Conservation (phyloP, 352 stramenopile species). For the Globisporangium rhizosaccharum region DNA sequence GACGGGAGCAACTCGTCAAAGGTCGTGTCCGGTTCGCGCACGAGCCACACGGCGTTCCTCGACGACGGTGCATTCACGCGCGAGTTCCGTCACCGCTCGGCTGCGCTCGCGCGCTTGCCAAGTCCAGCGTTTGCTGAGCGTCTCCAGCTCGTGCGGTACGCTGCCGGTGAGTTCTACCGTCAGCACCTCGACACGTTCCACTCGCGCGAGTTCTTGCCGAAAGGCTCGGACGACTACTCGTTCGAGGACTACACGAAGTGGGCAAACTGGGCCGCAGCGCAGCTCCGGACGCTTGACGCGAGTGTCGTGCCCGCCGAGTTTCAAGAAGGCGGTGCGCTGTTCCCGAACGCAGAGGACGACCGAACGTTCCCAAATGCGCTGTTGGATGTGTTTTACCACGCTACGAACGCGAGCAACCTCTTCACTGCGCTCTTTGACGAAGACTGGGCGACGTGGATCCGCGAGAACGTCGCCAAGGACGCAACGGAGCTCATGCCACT, state of each 20-base stretch:
- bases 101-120: slow-evolving; percentile 55
- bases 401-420: slow-evolving; percentile 45
- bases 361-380: slow-evolving; percentile 58
- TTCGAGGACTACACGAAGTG: slow-evolving; percentile 66
- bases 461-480: slow-evolving; percentile 54
- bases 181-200: slow-evolving; percentile 82
- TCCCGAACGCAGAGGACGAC: slow-evolving; percentile 47
- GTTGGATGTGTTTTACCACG: slow-evolving; percentile 51
- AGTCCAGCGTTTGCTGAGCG: slow-evolving; percentile 64
- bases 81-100: slow-evolving; percentile 63
- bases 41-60: slow-evolving; percentile 80
- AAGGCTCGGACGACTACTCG: slow-evolving; percentile 24
- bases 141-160: slow-evolving; percentile 76
- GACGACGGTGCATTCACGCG: slow-evolving; percentile 59
- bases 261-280: slow-evolving; percentile 52
- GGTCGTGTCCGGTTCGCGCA: slow-evolving; percentile 58
- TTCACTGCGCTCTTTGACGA: slow-evolving; percentile 57
- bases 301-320: slow-evolving; percentile 48
- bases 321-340: slow-evolving; percentile 47
- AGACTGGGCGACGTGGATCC: slow-evolving; percentile 53
- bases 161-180: slow-evolving; percentile 75
- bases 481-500: slow-evolving; percentile 29
- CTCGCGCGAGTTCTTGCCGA: slow-evolving; percentile 63
- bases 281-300: slow-evolving; percentile 37
- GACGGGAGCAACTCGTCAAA: slow-evolving; percentile 57